A percentile compares a stretch with the other conserved stretches of the same genome.
These are phyloP conservation scores for Fraxinus anomala DNA, from an alignment of 257 asterid genomes.

Conservation along the genomic window DNA sequence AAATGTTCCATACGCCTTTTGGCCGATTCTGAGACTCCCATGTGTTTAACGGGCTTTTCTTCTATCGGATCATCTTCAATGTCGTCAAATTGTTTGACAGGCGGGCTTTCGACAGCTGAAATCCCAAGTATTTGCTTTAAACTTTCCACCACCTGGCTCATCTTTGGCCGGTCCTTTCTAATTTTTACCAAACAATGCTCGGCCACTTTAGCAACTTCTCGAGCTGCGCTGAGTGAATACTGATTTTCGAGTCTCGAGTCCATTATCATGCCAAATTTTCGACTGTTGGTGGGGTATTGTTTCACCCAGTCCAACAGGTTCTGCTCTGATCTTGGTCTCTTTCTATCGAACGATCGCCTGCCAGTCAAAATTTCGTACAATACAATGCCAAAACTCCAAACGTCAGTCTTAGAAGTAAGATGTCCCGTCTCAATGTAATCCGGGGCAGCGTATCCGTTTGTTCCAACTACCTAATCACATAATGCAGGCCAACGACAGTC, in stretches of 20 bases:
- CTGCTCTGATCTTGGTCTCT: slow-evolving; percentile 71
- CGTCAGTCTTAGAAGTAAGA: slow-evolving; percentile 88
- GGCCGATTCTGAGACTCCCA: slow-evolving; percentile 62
- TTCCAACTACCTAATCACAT: slow-evolving; percentile 77
- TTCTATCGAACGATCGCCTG: slow-evolving; percentile 75
- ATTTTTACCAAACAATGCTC: slow-evolving; percentile 65
- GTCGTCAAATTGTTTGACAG: slow-evolving; percentile 27
- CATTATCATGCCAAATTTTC: slow-evolving; percentile 58
- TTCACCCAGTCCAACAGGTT: slow-evolving; percentile 78
- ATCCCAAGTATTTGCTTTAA: slow-evolving; percentile 54
- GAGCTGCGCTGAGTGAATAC: slow-evolving; percentile 59
- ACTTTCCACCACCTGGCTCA: slow-evolving; percentile 80
- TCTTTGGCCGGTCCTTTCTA: slow-evolving; percentile 79
- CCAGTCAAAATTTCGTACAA: slow-evolving; percentile 81
- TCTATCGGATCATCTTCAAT: slow-evolving; percentile 40
- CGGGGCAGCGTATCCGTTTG: slow-evolving; percentile 97
- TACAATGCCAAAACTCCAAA: slow-evolving; percentile 96
- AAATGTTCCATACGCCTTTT: slow-evolving; percentile 76
- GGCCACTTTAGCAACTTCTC: slow-evolving; percentile 65
- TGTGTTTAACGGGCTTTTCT: slow-evolving; percentile 30
- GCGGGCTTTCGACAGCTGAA: slow-evolving; percentile 44
- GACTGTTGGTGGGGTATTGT: slow-evolving; percentile 53
- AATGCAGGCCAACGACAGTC: background rate
- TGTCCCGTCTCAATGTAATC: slow-evolving; percentile 95
- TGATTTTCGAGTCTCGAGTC: slow-evolving; percentile 72